A percentile compares a stretch with the other conserved stretches of the same genome.
Evolutionary conservation across 345 rosid genomes (phyloP).

Genomic region (Eutrema heterophyllum): DNA sequence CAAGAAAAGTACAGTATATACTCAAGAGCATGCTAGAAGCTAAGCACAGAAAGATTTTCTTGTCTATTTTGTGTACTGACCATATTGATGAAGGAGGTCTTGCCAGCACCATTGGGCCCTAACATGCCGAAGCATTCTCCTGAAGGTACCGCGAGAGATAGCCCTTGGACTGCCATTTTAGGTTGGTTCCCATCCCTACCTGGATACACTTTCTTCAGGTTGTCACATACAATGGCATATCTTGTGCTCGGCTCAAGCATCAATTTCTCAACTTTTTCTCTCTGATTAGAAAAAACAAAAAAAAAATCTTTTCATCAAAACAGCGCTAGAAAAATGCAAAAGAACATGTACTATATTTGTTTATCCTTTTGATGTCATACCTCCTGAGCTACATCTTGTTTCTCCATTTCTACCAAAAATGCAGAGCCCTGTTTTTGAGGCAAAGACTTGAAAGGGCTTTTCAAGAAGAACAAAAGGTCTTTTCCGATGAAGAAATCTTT

Average conservation of each 20-base stretch:
- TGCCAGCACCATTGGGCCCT: slow-evolving; percentile 99
- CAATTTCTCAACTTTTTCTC: slow-evolving; percentile 71
- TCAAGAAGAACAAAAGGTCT: slow-evolving; percentile 50
- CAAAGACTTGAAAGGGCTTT: slow-evolving; percentile 40
- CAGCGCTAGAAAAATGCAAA: not conserved
- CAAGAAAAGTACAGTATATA: not conserved
- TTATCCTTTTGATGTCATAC: slow-evolving; percentile 31
- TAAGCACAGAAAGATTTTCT: not conserved
- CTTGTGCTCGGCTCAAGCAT: slow-evolving; percentile 48
- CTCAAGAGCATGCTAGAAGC: not conserved
- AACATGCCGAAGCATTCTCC: slow-evolving; percentile 99
- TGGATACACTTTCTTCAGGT: slow-evolving; percentile 78
- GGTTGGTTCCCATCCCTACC: slow-evolving; percentile 88
- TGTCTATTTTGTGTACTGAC: slow-evolving; percentile 36
- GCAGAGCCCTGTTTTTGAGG: slow-evolving; percentile 57
- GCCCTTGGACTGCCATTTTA: slow-evolving; percentile 77
- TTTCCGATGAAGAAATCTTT: slow-evolving; percentile 47
- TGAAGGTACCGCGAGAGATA: slow-evolving; percentile 82
- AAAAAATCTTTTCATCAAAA: not conserved
- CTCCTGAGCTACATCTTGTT: slow-evolving; percentile 86
- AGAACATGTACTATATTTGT: not conserved
- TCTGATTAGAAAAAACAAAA: slow-evolving; percentile 35
- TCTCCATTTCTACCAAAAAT: slow-evolving; percentile 68
- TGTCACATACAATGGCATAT: slow-evolving; percentile 64
- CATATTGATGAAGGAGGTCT: slow-evolving; percentile 92